Conservation (phyloP, 2,329 filamentous ascomycete genomes). For the Neopestalotiopsis rosae region DNA sequence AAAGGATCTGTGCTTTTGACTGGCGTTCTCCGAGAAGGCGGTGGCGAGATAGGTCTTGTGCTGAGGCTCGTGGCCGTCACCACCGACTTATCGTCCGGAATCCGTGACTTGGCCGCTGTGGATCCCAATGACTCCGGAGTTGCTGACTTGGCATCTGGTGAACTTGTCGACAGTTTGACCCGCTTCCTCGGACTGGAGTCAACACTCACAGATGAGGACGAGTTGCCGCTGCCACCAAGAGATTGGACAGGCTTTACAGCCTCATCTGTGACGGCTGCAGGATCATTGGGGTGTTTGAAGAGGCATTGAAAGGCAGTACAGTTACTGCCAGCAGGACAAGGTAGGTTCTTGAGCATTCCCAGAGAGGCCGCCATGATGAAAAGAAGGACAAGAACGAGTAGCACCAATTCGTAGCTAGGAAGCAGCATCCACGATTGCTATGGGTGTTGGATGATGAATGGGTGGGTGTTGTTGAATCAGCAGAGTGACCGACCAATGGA, state of each 20-base stretch:
- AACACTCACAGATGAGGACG: slow-evolving; percentile 22
- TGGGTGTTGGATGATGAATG: neutral
- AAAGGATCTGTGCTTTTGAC: neutral
- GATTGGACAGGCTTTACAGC: slow-evolving; percentile 17
- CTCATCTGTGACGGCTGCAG: slow-evolving; percentile 20
- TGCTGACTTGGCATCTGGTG: slow-evolving; percentile 10
- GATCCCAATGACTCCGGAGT: neutral
- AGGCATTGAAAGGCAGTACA: slow-evolving; percentile 58
- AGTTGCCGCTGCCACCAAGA: slow-evolving; percentile 12
- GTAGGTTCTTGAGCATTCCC: slow-evolving; percentile 51
- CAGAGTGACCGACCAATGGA: neutral
- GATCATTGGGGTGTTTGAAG: slow-evolving; percentile 50
- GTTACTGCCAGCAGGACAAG: slow-evolving; percentile 53
- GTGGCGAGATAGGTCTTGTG: slow-evolving; percentile 16
- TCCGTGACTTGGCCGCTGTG: neutral
- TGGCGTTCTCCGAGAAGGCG: slow-evolving; percentile 12
- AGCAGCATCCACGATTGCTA: slow-evolving; percentile 5
- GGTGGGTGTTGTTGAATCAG: neutral
- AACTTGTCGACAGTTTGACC: slow-evolving; percentile 26
- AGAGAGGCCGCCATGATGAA: slow-evolving; percentile 33
- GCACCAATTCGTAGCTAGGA: neutral
- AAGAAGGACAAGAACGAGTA: neutral
- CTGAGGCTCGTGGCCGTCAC: slow-evolving; percentile 2
- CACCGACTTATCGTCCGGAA: neutral
- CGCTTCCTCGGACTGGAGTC: slow-evolving; percentile 30